Conservation (phyloP, 192 early-diverging fungal genomes). For the Mortierella antarctica region DNA sequence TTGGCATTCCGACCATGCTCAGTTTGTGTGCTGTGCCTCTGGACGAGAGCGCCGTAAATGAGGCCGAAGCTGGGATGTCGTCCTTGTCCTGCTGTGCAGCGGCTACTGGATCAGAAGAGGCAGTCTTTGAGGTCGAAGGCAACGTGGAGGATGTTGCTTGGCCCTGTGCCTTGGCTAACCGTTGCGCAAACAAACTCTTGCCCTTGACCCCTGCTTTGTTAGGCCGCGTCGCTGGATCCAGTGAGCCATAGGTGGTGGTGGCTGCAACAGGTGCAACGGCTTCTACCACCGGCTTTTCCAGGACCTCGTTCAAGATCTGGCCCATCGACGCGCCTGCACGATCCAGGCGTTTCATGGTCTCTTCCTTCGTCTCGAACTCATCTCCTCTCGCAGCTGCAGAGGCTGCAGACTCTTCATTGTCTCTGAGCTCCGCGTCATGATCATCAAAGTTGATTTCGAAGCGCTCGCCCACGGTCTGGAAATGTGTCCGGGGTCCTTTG, state of each 20-base stretch:
- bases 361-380: constrained; percentile 38
- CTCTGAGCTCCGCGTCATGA: not conserved
- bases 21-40: constrained; percentile 5
- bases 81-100: not conserved
- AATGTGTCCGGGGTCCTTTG: constrained; percentile 49
- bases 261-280: constrained; percentile 28
- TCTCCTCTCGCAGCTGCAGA: not conserved
- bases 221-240: constrained; percentile 8
- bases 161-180: constrained; percentile 36
- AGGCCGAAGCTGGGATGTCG: constrained; percentile 18
- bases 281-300: constrained; percentile 39
- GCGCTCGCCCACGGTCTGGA: constrained; percentile 24
- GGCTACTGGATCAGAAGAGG: not conserved
- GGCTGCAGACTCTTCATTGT: not conserved
- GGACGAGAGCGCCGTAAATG: constrained; percentile 7
- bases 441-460: constrained; percentile 45
- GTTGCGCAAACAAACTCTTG: constrained; percentile 43
- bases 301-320: constrained; percentile 45
- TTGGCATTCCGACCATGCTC: not conserved
- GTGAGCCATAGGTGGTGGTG: constrained; percentile 24
- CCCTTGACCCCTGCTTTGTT: constrained; percentile 27
- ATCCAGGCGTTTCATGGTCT: constrained; percentile 25
- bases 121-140: too few relatives aligned
- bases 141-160: not conserved
- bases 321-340: constrained; percentile 36